These are phyloP conservation scores for Blastobotrys buckinghamii DNA, from an alignment of 1,139 yeast genomes.

Conservation along the genomic window DNA sequence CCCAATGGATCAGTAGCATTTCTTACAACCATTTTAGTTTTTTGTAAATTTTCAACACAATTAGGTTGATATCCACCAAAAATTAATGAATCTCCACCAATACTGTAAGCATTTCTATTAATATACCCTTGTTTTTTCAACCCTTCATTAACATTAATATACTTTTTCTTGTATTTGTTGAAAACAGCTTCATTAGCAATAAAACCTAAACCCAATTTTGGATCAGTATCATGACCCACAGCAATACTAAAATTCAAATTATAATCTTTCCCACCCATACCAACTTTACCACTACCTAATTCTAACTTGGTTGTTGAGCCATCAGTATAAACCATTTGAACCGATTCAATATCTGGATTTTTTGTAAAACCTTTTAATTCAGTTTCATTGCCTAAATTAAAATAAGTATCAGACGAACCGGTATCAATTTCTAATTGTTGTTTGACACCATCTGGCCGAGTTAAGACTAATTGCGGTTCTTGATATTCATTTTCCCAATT, in stretches of 20 bases:
- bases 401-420: not conserved
- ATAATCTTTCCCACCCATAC: no score
- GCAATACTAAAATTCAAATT: no score
- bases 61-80: not conserved
- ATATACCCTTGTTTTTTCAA: not conserved
- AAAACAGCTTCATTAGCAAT: not conserved
- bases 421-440: not conserved
- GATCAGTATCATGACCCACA: not conserved
- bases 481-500: no score
- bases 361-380: no score
- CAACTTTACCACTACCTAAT: no score
- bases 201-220: not conserved
- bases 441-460: no score
- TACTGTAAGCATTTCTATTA: not conserved
- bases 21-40: not conserved
- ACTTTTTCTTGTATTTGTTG: not conserved
- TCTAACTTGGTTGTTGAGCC: no score
- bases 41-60: not conserved
- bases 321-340: no score
- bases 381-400: not conserved
- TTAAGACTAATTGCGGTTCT: no score
- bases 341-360: no score
- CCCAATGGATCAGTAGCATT: not conserved
- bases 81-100: not conserved
- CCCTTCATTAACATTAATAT: not conserved